Conservation (phyloP, 352 stramenopile genomes). For the Phytopythium chamaehyphon region DNA sequence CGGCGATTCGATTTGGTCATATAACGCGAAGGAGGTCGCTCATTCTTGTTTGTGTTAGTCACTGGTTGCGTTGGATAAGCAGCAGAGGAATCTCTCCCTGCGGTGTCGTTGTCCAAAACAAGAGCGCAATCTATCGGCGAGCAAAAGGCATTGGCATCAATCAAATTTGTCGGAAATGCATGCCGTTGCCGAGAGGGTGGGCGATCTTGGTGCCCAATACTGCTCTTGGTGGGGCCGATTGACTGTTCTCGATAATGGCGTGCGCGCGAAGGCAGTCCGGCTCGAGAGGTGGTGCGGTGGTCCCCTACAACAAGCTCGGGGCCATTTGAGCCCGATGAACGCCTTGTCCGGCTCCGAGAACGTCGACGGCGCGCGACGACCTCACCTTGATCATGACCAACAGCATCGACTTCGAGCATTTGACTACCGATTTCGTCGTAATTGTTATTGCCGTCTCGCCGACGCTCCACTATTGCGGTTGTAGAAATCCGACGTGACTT, state of each 20-base stretch:
- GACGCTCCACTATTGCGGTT: too few relatives aligned
- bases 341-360: background rate
- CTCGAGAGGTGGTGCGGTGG: background rate
- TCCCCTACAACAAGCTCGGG: background rate
- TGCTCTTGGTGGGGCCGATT: conserved; percentile 16
- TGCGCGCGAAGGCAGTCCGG: conserved; percentile 17
- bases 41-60: conserved; percentile 8
- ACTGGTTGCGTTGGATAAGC: background rate
- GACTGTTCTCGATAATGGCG: conserved; percentile 27
- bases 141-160: conserved; percentile 41
- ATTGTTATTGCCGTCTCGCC: conserved; percentile 4
- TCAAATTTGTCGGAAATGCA: conserved; percentile 73
- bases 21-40: conserved; percentile 70
- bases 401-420: background rate
- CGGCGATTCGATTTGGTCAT: conserved; percentile 59
- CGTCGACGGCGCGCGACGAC: background rate
- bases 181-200: conserved; percentile 70
- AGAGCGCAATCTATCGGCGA: background rate
- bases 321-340: background rate
- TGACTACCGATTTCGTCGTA: background rate
- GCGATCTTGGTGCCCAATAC: conserved; percentile 23
- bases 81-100: background rate
- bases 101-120: background rate
- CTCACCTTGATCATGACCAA: background rate
- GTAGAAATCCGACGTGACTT: too few relatives aligned